Base-by-base conservation (phyloP, 768 basidiomycete species). In the Omphalotus guepiniiformis region DNA sequence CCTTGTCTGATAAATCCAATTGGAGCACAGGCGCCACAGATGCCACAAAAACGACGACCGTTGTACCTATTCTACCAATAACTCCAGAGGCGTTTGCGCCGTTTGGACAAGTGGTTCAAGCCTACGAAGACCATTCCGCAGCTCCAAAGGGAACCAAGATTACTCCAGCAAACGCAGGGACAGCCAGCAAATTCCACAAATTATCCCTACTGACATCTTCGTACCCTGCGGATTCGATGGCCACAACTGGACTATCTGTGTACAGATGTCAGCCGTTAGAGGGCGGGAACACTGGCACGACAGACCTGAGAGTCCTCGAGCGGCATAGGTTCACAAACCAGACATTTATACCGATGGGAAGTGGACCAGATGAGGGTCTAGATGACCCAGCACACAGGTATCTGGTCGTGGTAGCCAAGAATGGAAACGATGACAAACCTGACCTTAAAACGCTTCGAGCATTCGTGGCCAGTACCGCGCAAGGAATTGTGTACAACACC, bases 181-280 rank as follows among this genome's bases (percentile, higher is more conserved):
- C 92, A 3, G 96, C 96, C 0, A 75, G 66, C 57, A 99, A 99
- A 65, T 97, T 88, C 68, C 93, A 98, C 71, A 89, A 93, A 61
- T 76, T 98, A 28, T 78, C 90, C 3, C 71, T 83, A n/a, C 67
- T 90, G 25, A 66, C 69, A 11, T 75, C 78, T 3, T 80, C 78
- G 5, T 96, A 94, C 63, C 80, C 87, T 0, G 57, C 64, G 1
- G 75, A 63, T 11, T 52, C 67, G 2, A 71, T 69, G 1, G 91
- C 85, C 2, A 80, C 79, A 1, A 60, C 79, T 5, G 88, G 81
- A 5, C 71, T 98, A 32, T 89, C 91, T 0, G 82, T 97, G 15
- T 99, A 91, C 65, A 73, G 91, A 34, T 90, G 90, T 61, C 77
- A 83, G 40, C 84, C 67, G 28, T 58, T 69, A 22, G 50, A 66